phyloP scores from a whole-genome alignment of 257 asterid species.

The Rubia yunnanensis region DNA sequence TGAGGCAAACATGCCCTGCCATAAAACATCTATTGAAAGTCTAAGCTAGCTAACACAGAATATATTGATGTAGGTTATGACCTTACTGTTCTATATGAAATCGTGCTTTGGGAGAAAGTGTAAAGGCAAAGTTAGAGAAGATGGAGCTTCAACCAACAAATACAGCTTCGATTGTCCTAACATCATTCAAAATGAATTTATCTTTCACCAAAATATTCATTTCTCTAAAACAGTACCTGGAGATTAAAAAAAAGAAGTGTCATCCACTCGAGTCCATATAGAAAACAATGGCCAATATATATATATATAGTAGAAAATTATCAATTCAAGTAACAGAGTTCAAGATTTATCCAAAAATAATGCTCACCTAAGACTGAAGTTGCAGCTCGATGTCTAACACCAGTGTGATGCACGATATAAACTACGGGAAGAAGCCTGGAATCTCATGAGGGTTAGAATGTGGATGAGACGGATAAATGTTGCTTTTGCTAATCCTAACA shows the following conservation, averaged over 20 bases:
- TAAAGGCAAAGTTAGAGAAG: slow-evolving; percentile 48
- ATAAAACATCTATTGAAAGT: too few species aligned
- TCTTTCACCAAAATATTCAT: neutral
- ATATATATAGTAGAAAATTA: too few species aligned
- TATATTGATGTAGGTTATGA: slow-evolving; percentile 6
- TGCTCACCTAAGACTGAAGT: too few species aligned
- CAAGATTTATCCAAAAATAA: too few species aligned
- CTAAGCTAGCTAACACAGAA: neutral
- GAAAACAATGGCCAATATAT: too few species aligned
- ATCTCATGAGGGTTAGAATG: too few species aligned
- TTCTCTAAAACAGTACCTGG: neutral
- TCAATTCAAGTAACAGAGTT: too few species aligned
- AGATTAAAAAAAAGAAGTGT: neutral
- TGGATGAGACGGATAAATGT: too few species aligned
- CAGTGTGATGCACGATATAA: too few species aligned
- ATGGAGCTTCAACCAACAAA: slow-evolving; percentile 79
- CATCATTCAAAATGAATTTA: slow-evolving; percentile 10
- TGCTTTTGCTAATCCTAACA: too few species aligned
- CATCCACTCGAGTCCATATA: slow-evolving; percentile 54
- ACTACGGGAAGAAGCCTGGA: too few species aligned
- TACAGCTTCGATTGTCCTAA: slow-evolving; percentile 79
- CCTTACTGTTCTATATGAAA: slow-evolving; percentile 66
- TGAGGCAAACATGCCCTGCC: neutral
- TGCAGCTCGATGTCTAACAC: too few species aligned
- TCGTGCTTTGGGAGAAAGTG: slow-evolving; percentile 96